These are phyloP conservation scores for Colletotrichum siamense DNA, from an alignment of 2,329 filamentous ascomycete species.

Conservation along the genomic window DNA sequence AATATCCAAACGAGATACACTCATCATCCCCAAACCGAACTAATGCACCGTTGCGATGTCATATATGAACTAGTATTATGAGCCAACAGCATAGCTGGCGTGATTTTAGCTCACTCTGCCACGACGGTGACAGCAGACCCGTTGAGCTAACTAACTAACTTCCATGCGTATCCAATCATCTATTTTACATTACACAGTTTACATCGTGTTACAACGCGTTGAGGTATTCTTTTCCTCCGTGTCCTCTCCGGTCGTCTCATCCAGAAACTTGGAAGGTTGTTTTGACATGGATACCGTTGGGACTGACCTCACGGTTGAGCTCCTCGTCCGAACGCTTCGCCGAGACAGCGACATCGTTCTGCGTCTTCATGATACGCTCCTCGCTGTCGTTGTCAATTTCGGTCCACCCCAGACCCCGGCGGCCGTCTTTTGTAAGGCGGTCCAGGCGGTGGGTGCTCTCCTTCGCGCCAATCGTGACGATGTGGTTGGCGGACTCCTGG, in stretches of 20 bases:
- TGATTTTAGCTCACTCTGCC: background rate
- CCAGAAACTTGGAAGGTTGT: background rate
- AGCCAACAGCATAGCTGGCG: background rate
- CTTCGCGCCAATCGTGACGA: constrained; percentile 26
- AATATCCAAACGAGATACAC: background rate
- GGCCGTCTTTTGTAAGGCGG: constrained; percentile 20
- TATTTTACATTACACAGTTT: background rate
- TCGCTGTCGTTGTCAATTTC: constrained; percentile 26
- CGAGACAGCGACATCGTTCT: background rate
- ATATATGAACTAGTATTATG: background rate
- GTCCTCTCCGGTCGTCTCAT: background rate
- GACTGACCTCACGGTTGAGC: background rate
- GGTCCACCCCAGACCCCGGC: constrained; percentile 24
- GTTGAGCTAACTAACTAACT: background rate
- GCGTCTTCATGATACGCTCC: constrained; percentile 21
- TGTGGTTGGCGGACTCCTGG: constrained; percentile 11
- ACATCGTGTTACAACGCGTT: background rate
- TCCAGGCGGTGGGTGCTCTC: constrained; percentile 20
- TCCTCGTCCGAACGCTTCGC: constrained; percentile 7
- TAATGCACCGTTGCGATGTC: background rate
- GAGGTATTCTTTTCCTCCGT: background rate
- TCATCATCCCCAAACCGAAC: background rate
- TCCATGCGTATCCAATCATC: background rate
- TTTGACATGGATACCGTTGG: background rate
- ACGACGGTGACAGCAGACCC: background rate